phyloP scores from a whole-genome alignment of 257 asterid genomes.

The Solanum stenotomum region DNA sequence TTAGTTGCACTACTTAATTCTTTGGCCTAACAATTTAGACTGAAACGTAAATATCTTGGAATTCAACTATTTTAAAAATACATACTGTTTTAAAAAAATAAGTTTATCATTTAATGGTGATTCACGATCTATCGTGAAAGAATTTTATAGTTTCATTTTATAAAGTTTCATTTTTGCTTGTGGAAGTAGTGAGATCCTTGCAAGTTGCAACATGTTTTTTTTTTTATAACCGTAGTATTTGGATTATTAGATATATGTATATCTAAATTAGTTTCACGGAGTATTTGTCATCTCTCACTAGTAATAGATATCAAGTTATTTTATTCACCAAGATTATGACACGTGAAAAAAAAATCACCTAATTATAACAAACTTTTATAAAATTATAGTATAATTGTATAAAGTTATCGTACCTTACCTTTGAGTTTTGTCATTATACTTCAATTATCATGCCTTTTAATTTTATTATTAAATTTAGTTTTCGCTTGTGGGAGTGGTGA shows the following conservation, averaged over 20 bases:
- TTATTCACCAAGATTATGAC: too few species aligned
- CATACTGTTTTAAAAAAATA: neutral
- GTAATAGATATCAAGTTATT: neutral
- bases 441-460: neutral
- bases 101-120: neutral
- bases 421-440: neutral
- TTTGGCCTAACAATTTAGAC: neutral
- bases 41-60: neutral
- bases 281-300: neutral
- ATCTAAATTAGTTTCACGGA: neutral
- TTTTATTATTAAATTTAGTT: neutral
- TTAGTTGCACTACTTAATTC: neutral
- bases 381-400: neutral
- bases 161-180: neutral
- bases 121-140: neutral
- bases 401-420: neutral
- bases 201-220: neutral
- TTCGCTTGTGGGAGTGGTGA: neutral
- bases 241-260: neutral
- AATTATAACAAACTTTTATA: neutral
- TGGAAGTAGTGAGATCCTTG: neutral
- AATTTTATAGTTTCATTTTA: neutral
- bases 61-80: neutral
- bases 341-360: neutral
- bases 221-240: neutral